Base-by-base conservation (phyloP, 192 early-diverging fungal genomes). In the Backusella circina region DNA sequence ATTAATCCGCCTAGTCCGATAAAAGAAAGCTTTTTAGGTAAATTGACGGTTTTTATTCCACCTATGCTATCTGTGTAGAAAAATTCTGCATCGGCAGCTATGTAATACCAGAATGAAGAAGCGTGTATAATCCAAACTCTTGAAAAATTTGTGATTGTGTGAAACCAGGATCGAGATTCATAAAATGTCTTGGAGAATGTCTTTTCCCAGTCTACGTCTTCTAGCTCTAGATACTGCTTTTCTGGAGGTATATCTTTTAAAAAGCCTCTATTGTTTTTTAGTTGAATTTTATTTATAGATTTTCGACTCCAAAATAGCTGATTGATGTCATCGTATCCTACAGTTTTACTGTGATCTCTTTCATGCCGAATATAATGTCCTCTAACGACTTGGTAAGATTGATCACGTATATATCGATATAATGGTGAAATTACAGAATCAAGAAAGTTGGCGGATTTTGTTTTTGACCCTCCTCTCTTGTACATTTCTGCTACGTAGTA, bases 121-220 rank as follows among this genome's bases (percentile, higher is more conserved):
- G 90, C 54, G 79, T 92, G 91, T 75, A 92, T 85, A 57, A 92
- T 85, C 91, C 91, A 92, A 37, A 91, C 82, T n/a, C 91, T 86
- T 51, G 85, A 86, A 57, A 92, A 91, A 80, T 91, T 92, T 83
- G 86, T 86, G 77, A 92, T 79, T 21, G 88, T 80, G 74, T 92
- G 91, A 78, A 88, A 82, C 84, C 87, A 87, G 7, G 90, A 90
- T 66, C 91, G 86, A 35, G 84, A 84, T 80, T 92, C 91, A 72
- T 87, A 86, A 85, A 88, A 92, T 15, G 90, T 91, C 80, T 92
- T 92, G 73, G 68, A 32, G 72, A 92, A 90, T 30, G 86, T 83
- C 70, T 79, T 84, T 51, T 75, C 78, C 89, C 90, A 92, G 75
- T 81, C 84, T 70, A 90, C 84, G 23, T 88, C 77, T 75, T 83